These are phyloP conservation scores for Dicorynia guianensis DNA, from an alignment of 306 rosid species.

Conservation along the genomic window DNA sequence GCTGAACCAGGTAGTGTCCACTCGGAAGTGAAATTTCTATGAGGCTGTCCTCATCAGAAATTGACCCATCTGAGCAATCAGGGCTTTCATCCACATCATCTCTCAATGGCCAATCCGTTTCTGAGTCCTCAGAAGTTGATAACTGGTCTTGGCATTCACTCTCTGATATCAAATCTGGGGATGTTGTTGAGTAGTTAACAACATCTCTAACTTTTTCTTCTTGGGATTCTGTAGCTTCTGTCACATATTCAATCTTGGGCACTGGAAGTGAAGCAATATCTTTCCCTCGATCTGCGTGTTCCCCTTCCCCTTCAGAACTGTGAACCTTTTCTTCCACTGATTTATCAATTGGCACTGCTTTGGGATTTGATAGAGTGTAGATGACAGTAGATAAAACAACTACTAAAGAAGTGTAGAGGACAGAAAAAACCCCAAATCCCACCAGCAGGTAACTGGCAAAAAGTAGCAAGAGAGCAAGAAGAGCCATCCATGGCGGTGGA, in stretches of 20 bases:
- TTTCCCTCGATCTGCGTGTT: slow-evolving; percentile 34
- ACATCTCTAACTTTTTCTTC: slow-evolving; percentile 25
- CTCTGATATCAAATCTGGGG: slow-evolving; percentile 47
- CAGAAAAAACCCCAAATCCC: slow-evolving; percentile 54
- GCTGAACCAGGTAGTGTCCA: slow-evolving; percentile 60
- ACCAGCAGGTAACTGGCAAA: slow-evolving; percentile 50
- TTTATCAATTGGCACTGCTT: slow-evolving; percentile 29
- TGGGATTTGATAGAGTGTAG: slow-evolving; percentile 50
- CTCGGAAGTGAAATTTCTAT: slow-evolving; percentile 86
- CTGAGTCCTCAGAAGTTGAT: slow-evolving; percentile 65
- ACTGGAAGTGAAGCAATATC: slow-evolving; percentile 36
- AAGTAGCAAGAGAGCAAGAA: slow-evolving; percentile 52
- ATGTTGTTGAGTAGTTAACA: slow-evolving; percentile 27
- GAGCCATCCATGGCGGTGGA: slow-evolving; percentile 61
- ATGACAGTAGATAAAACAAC: slow-evolving; percentile 55
- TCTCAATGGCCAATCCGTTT: slow-evolving; percentile 51
- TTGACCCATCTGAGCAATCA: slow-evolving; percentile 77
- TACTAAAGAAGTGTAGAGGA: slow-evolving; percentile 52
- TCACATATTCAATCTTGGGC: slow-evolving; percentile 24
- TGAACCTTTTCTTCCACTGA: slow-evolving; percentile 40
- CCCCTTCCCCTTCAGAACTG: slow-evolving; percentile 22
- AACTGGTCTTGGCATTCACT: slow-evolving; percentile 52
- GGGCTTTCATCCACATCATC: slow-evolving; percentile 36
- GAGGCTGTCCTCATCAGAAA: slow-evolving; percentile 95
- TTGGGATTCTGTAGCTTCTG: slow-evolving; percentile 32